Evolutionary conservation across 768 basidiomycete genomes (phyloP), one percentile per base, ranked within the genome.

Genomic region (Trametes cingulata): DNA sequence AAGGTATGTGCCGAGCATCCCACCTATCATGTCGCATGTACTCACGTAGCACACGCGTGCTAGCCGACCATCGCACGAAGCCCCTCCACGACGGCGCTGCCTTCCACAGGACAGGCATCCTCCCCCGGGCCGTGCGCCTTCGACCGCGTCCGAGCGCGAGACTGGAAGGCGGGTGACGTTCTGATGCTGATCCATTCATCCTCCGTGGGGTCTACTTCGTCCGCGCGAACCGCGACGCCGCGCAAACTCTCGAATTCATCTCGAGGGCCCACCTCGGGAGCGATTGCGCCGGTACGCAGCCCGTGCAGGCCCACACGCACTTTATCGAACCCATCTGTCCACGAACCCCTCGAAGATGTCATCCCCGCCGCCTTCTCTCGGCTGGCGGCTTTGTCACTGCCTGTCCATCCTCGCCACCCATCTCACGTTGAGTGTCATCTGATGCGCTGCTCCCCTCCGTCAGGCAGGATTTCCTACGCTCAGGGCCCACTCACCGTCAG

Each of bases 21-120:
- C 53, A 51, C 42, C 53, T 27, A 27, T 25, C 53, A 40, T 46
- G 48, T 55, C 29, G 35, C 60, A 55, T 50, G 52, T 40, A 22
- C 60, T 55, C 60, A 55, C 52, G 36, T 20, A 49, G 25, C 47
- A 15, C 46, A 42, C 49, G 52, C 39, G 29, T 53, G 41, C 53
- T 40, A 33, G 39, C 60, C 60, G 60, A 61, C 60, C 60, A 61
- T 61, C 60, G 60, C 60, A 61, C 60, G 60, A 61, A 61, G 53
- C 22, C 56, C 46, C 25, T 37, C 22, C 60, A 42, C 47, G 17
- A 40, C 29, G 45, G 52, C 46, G 12, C 52, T 60, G 47, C 52
- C 53, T 25, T 49, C 46, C 52, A 35, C 47, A 39, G 48, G 53
- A 43, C 53, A 51, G 35, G 41, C 33, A 51, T 37, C 8, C 46